Evolutionary conservation across 495 filamentous ascomycete genomes (phyloP).

Genomic region (Hapsidospora chrysogenum): DNA sequence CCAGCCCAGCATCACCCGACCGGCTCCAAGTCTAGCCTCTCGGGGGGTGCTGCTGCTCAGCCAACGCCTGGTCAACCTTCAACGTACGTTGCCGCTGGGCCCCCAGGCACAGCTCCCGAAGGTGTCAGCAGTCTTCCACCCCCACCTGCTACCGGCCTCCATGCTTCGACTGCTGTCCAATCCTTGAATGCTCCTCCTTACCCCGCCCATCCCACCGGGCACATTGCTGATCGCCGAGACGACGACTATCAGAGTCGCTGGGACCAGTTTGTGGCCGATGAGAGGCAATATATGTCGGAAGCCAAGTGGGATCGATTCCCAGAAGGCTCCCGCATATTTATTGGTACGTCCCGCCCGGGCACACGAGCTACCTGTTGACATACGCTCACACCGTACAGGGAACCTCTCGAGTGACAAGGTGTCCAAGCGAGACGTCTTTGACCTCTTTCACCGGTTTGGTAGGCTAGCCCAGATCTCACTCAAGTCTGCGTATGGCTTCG

Average conservation of each 20-base stretch:
- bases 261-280: conserved; percentile 66
- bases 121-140: conserved; percentile 37
- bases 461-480: conserved; percentile 88
- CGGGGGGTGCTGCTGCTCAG: conserved; percentile 8
- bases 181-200: conserved; percentile 1
- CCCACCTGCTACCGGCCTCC: conserved; percentile 39
- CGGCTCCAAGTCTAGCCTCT: conserved; percentile 23
- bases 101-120: conserved; percentile 37
- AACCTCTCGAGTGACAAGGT: conserved; percentile 88
- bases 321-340: conserved; percentile 68
- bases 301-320: conserved; percentile 93
- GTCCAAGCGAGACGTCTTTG: conserved; percentile 84
- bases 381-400: too few relatives aligned
- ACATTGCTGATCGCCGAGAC: conserved; percentile 2
- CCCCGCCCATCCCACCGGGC: conserved; percentile 1
- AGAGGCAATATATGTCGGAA: conserved; percentile 66
- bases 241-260: conserved; percentile 52
- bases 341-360: conserved; percentile 47
- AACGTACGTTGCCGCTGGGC: conserved; percentile 28
- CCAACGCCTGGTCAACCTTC: conserved; percentile 14
- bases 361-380: too few relatives aligned
- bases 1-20: conserved; percentile 2
- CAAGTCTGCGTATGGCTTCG: conserved; percentile 93
- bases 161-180: conserved; percentile 2
- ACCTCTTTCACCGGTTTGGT: conserved; percentile 73